Conservation (phyloP, 164 flowering plant species). For the Cinnamomum micranthum region DNA sequence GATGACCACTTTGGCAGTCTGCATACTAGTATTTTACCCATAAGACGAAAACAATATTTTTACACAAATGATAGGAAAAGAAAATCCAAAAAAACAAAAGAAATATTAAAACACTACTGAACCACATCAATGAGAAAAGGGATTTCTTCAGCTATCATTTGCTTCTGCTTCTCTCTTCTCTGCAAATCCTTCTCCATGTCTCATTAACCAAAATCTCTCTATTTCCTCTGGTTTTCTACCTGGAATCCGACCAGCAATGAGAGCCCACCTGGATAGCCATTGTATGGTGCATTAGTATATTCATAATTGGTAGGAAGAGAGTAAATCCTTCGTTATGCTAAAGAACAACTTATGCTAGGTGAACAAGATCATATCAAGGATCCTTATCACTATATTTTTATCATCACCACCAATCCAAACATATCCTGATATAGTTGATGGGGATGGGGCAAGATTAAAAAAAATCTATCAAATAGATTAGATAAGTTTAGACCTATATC, state of each 20-base stretch:
- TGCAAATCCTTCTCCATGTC: constrained; percentile 39
- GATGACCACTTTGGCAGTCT: neutral
- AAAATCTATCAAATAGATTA: no score
- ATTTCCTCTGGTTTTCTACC: constrained; percentile 76
- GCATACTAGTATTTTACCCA: neutral
- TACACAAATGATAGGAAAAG: neutral
- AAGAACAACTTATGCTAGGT: no score
- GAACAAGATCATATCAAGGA: no score
- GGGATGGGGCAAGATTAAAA: no score
- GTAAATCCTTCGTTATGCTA: no score
- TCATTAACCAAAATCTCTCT: constrained; percentile 85
- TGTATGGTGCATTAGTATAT: no score
- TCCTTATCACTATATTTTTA: no score
- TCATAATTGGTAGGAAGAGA: no score
- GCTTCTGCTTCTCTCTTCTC: neutral
- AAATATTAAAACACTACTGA: neutral
- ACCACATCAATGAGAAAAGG: neutral
- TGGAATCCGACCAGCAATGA: constrained; percentile 75
- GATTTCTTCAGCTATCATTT: neutral
- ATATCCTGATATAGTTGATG: no score
- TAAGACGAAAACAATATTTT: neutral
- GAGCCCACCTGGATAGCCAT: constrained; percentile 46
- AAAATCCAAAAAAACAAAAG: neutral
- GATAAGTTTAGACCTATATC: no score
- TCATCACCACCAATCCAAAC: no score